phyloP scores from a whole-genome alignment of 148 eudicot species.

The Rhododendron ovatum region DNA sequence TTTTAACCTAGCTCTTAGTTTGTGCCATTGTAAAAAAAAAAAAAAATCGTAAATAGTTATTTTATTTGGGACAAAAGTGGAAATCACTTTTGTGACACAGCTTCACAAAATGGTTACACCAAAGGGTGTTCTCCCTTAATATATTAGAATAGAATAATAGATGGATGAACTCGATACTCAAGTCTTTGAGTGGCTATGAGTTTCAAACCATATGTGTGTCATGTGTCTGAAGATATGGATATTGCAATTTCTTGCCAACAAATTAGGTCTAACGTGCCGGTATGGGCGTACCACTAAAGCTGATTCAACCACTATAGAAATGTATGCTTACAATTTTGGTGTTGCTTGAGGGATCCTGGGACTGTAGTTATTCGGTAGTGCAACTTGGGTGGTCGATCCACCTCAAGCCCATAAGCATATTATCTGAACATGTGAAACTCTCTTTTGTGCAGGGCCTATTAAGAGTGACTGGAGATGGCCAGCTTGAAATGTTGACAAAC shows the following conservation, averaged over 20 bases:
- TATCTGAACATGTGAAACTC: neutral
- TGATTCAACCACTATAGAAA: neutral
- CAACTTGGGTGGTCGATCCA: neutral
- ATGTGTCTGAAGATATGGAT: neutral
- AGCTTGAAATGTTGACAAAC: slow-evolving; percentile 35
- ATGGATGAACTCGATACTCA: neutral
- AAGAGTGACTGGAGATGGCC: slow-evolving; percentile 41
- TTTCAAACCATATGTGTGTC: too few relatives aligned
- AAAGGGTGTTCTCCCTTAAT: too few relatives aligned
- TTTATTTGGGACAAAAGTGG: too few relatives aligned
- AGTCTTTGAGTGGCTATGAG: neutral
- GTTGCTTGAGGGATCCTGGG: neutral
- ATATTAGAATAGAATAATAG: too few relatives aligned
- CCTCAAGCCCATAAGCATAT: neutral
- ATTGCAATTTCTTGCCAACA: neutral
- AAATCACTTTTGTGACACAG: too few relatives aligned
- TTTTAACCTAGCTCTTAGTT: too few relatives aligned
- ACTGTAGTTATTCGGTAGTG: neutral
- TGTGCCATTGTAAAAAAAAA: too few relatives aligned
- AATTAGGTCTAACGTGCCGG: neutral
- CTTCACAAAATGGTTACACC: too few relatives aligned
- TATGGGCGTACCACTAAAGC: neutral
- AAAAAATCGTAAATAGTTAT: too few relatives aligned
- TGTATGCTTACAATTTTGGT: neutral
- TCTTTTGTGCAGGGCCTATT: slow-evolving; percentile 48